phyloP scores from a whole-genome alignment of 106 monocot species.

The Triglochin maritima region DNA sequence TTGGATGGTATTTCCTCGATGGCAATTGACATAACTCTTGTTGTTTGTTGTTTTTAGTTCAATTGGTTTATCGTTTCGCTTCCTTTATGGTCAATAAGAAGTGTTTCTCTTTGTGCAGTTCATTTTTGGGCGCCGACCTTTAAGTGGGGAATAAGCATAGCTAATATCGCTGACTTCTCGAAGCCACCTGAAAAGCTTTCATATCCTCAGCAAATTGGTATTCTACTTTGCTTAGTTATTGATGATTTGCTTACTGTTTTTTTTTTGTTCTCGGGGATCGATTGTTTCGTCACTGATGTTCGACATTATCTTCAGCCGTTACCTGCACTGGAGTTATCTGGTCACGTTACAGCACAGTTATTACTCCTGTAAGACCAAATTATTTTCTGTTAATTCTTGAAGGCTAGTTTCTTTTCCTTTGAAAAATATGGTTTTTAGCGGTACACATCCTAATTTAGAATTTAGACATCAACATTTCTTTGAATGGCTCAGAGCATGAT shows the following conservation, averaged over 20 bases:
- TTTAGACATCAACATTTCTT: too few species aligned
- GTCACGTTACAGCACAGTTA: slow-evolving; percentile 76
- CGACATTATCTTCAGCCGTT: slow-evolving; percentile 38
- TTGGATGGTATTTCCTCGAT: too few species aligned
- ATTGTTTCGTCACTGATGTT: background rate
- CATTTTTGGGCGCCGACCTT: slow-evolving; percentile 97
- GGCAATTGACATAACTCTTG: background rate
- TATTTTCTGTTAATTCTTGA: background rate
- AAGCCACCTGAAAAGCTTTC: slow-evolving; percentile 75
- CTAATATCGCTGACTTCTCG: slow-evolving; percentile 70
- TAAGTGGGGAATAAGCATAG: slow-evolving; percentile 91
- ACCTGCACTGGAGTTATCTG: slow-evolving; percentile 70
- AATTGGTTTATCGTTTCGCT: background rate
- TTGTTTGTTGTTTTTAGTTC: background rate
- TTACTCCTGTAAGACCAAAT: slow-evolving; percentile 51
- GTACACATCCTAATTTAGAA: too few species aligned
- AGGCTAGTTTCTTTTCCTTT: background rate
- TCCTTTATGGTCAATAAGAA: background rate
- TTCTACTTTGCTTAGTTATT: slow-evolving; percentile 1
- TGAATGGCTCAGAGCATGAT: too few species aligned
- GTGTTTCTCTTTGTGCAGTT: slow-evolving; percentile 32
- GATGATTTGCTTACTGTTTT: background rate
- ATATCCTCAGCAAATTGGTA: slow-evolving; percentile 87
- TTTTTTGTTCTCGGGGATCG: background rate
- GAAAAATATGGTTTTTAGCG: too few species aligned